Evolutionary conservation across 805 yeast species (phyloP).

Genomic region (Starmerella apis): DNA sequence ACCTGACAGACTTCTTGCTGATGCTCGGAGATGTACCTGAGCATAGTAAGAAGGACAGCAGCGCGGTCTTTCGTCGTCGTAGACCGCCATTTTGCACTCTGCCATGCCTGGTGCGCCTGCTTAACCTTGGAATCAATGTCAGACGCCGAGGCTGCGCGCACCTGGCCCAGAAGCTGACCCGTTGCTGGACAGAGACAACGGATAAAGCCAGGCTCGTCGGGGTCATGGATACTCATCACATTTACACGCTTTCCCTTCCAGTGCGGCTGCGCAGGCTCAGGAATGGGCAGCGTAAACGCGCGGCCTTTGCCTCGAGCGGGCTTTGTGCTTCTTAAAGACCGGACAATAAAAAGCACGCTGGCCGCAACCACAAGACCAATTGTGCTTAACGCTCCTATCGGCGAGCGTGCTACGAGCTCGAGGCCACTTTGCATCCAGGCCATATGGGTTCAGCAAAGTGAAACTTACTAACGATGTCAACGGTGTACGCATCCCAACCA

Average conservation of each 20-base stretch:
- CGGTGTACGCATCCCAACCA: background rate
- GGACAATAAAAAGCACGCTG: conserved; percentile 2
- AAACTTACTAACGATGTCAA: background rate
- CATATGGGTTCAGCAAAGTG: background rate
- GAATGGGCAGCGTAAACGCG: conserved; percentile 40
- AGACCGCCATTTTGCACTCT: conserved; percentile 30
- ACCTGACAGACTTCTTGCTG: conserved; percentile 82
- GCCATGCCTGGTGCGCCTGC: conserved; percentile 44
- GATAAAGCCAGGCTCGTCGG: conserved; percentile 55
- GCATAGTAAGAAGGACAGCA: conserved; percentile 58
- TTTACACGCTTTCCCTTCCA: conserved; percentile 82
- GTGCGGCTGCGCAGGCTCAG: conserved; percentile 71
- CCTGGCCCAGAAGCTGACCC: conserved; percentile 73
- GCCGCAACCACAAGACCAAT: background rate
- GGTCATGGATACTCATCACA: conserved; percentile 48
- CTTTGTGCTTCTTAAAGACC: conserved; percentile 1
- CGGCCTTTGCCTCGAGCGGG: conserved; percentile 14
- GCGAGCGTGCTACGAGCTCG: conserved; percentile 2
- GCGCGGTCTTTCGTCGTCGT: conserved; percentile 58
- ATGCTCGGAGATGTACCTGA: conserved; percentile 60
- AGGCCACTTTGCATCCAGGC: background rate
- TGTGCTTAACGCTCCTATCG: background rate
- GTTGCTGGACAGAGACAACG: conserved; percentile 95
- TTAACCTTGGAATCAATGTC: conserved; percentile 61
- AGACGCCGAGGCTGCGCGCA: conserved; percentile 48